Percentiles rank a stretch among this genome's conserved stretches.
Evolutionary conservation across 768 basidiomycete genomes (phyloP).

Genomic region (Megacollybia marginata): DNA sequence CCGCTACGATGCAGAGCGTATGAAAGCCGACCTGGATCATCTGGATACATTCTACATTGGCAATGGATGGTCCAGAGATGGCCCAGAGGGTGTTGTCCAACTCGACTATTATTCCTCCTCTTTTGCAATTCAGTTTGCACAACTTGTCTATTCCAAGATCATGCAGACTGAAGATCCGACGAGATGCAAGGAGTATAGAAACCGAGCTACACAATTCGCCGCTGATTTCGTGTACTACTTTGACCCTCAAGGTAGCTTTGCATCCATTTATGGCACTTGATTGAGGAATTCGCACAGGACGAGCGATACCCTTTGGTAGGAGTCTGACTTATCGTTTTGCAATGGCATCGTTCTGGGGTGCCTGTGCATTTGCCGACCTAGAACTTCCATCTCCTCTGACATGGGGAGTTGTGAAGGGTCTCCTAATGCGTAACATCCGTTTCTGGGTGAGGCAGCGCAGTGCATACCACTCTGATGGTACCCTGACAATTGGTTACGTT

Average conservation of each 20-base stretch:
- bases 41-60: conserved; percentile 76
- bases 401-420: conserved; percentile 70
- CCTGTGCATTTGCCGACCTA: conserved; percentile 64
- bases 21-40: conserved; percentile 69
- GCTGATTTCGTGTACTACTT: conserved; percentile 72
- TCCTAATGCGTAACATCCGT: conserved; percentile 65
- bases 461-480: conserved; percentile 55
- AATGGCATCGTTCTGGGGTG: conserved; percentile 78
- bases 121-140: conserved; percentile 73
- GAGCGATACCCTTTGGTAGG: conserved; percentile 68
- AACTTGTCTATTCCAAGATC: conserved; percentile 64
- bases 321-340: conserved; percentile 75
- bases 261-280: neutral
- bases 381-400: conserved; percentile 62
- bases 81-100: conserved; percentile 71
- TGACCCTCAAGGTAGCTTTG: conserved; percentile 51
- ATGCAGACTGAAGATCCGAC: conserved; percentile 54
- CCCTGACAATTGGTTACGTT: conserved; percentile 62
- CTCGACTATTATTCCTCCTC: conserved; percentile 76
- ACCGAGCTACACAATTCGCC: conserved; percentile 56
- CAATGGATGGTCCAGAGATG: conserved; percentile 72
- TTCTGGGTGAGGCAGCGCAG: conserved; percentile 64
- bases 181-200: conserved; percentile 56
- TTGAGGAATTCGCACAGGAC: conserved; percentile 32
- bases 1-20: conserved; percentile 47